phyloP scores from a whole-genome alignment of 176 grass and related monocot species.

The Carex myosuroides region DNA sequence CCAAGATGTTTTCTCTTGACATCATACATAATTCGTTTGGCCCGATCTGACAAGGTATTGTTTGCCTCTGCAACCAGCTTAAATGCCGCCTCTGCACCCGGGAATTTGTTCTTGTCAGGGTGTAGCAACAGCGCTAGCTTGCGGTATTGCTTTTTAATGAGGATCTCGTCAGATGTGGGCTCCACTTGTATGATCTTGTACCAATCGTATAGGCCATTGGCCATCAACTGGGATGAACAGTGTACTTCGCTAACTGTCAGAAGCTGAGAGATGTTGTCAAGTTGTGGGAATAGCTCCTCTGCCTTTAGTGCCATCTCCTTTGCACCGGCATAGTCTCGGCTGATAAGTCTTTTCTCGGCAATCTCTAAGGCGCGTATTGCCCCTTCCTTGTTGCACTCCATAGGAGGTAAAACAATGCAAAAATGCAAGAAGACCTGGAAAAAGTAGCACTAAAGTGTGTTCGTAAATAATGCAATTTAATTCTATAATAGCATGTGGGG shows the following conservation, averaged over 20 bases:
- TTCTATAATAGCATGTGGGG: conserved; percentile 15
- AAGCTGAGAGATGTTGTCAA: conserved; percentile 65
- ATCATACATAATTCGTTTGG: conserved; percentile 50
- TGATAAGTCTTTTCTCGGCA: conserved; percentile 57
- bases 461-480: background rate
- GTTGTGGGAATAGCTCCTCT: conserved; percentile 62
- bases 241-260: conserved; percentile 74
- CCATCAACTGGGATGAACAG: conserved; percentile 43
- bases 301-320: conserved; percentile 53
- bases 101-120: conserved; percentile 82
- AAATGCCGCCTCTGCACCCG: conserved; percentile 85
- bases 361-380: conserved; percentile 57
- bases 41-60: conserved; percentile 45
- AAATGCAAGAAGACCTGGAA: background rate
- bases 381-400: conserved; percentile 72
- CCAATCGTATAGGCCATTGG: conserved; percentile 50
- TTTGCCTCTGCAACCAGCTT: conserved; percentile 80
- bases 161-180: conserved; percentile 38
- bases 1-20: conserved; percentile 35
- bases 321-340: conserved; percentile 59
- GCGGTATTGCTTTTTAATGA: conserved; percentile 75
- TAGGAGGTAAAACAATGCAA: background rate
- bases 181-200: conserved; percentile 78
- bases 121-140: conserved; percentile 82
- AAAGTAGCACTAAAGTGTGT: background rate